Base-by-base conservation (phyloP, 2,329 filamentous ascomycete species). In the Alternaria tenuissima region DNA sequence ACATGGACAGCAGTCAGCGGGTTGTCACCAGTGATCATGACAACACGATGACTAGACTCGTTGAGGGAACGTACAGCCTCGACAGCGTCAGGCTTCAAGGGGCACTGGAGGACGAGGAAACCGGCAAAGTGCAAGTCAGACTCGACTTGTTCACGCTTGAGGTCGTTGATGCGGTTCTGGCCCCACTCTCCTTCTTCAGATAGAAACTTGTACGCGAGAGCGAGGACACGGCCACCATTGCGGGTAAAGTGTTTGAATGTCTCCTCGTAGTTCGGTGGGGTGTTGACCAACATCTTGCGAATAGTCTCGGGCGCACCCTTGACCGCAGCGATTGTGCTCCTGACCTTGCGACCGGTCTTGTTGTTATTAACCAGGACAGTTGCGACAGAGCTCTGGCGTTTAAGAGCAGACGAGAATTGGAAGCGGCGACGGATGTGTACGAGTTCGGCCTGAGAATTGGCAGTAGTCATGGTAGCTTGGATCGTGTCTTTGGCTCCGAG, bases 11-110 rank as follows among this genome's bases (percentile, higher is more conserved):
- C 95, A 41, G 95, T 99, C 53, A 99, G 86, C 12, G 95, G 94
- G 78, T 99, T 99, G 79, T 99, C 95, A 76, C 95, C 95, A 61
- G 95, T 99, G 68, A 99, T 99, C 95, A 99, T 99, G 70, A 99
- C 91, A 47, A 97, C 93, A 70, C 95, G 92, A 79, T 99, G 95
- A 81, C 94, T 98, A 80, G 94, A 98, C 83, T 99, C 95, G 76
- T 97, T 99, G 70, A 99, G 86, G 93, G 98, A 97, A 67, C 91
- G 92, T 41, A 99, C 92, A 39, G 95, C 89, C 77, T 95, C 90
- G 81, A 96, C 91, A 47, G 95, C 95, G 78, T 99, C 95, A 26
- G 97, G 94, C 81, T 99, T 99, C 58, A 99, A 85, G 5, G 95
- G 95, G 73, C 93, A 97, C 78, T 97, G 94, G 30, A 99, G 84